Percentiles rank a stretch among this genome's conserved stretches.
phyloP scores from a whole-genome alignment of 2,329 filamentous ascomycete species.

The Trichoderma arundinaceum region DNA sequence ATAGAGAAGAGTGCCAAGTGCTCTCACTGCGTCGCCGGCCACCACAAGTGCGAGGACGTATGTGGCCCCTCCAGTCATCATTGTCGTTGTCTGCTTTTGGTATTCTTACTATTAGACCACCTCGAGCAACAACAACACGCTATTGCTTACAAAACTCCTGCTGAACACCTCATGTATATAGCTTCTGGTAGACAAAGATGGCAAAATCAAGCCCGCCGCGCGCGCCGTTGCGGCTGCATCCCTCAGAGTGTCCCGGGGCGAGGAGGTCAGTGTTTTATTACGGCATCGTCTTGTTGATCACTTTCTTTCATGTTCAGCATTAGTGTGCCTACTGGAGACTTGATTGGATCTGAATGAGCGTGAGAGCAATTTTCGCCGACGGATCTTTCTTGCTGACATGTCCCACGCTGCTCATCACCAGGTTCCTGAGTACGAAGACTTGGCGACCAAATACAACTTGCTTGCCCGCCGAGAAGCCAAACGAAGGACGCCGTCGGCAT shows the following conservation, averaged over 20 bases:
- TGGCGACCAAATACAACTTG: conserved; percentile 31
- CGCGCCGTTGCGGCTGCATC: conserved; percentile 33
- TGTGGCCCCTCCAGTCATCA: conserved; percentile 20
- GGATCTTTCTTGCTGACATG: neutral
- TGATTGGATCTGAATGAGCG: neutral
- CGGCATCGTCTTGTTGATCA: neutral
- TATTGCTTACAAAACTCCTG: conserved; percentile 26
- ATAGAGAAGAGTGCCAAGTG: conserved; percentile 33
- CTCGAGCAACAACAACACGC: neutral
- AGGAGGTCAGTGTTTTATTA: conserved; percentile 30
- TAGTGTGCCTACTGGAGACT: neutral
- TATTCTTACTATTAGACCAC: conserved; percentile 13
- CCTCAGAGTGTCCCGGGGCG: conserved; percentile 31
- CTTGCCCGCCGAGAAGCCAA: conserved; percentile 30
- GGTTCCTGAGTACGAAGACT: conserved; percentile 30
- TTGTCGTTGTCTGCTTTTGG: neutral
- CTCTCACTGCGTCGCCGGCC: conserved; percentile 32
- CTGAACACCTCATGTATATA: conserved; percentile 32
- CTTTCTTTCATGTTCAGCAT: neutral
- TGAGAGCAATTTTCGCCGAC: neutral
- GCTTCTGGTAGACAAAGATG: conserved; percentile 33
- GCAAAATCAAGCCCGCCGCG: conserved; percentile 33
- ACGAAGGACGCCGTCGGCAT: conserved; percentile 25
- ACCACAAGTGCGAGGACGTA: conserved; percentile 33
- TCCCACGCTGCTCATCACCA: neutral